Evolutionary conservation across 2,329 filamentous ascomycete genomes (phyloP), one percentile per base, ranked within the genome.

Genomic region (Thelonectria discophora): DNA sequence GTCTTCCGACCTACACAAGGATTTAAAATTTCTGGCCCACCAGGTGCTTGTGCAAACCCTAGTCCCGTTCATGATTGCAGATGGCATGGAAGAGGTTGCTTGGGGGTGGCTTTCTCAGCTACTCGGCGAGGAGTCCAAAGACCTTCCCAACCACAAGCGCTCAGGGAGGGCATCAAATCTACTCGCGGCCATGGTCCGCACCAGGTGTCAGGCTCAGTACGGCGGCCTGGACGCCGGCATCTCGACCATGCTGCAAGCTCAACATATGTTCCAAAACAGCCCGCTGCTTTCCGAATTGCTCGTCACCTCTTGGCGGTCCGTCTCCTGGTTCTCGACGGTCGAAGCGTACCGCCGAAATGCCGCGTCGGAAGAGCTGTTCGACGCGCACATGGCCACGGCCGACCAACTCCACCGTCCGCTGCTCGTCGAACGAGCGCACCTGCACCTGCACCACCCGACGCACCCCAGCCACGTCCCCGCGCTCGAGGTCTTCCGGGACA

Each of bases 361-460:
- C 9, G 82, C 85, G 0, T 81, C 82, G 0, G 78, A 79, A 18
- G 65, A 74, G 6, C 74, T 85, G 1, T 88, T 86, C 56, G 83
- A 88, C 58, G 73, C 78, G 0, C 87, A 87, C 62, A 76, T 83
- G 39, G 76, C 78, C 42, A 77, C 84, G 5, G 82, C 81, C 20
- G 73, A 79, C 50, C 76, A 75, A 15, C 73, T 82, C 15, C 65
- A 73, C 5, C 68, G 69, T 21, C 72, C 76, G 1, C 72, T 81
- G 39, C 69, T 71, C 8, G 70, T 86, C 8, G 81, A 85, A 51
- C 76, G 78, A 32, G 85, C 85, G 0, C 86, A 88, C 65, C 76
- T 88, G 3, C 78, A 82, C 27, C 76, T 88, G 2, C 78, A 84
- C 58, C 85, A 88, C 67, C 86, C 86, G 0, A 81, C 81, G 0